Base-by-base conservation (phyloP, 2,329 filamentous ascomycete species). In the Paracoccidioides brasiliensis region DNA sequence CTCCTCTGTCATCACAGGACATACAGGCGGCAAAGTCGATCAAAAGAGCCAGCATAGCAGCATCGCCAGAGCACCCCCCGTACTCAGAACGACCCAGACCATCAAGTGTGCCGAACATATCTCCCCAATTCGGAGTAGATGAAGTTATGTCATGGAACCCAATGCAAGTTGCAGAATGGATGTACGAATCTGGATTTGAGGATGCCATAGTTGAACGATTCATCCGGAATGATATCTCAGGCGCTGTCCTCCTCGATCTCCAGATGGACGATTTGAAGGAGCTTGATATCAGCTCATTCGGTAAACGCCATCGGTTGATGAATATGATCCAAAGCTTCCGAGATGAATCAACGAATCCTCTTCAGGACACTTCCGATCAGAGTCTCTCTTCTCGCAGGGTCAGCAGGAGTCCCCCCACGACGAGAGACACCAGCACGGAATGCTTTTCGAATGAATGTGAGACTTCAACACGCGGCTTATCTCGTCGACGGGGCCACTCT, bases 171-270 rank as follows among this genome's bases (percentile, higher is more conserved):
- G 66, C 65, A 55, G 83, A 87, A 65, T 93, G 88, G 81, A 93
- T 96, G 89, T 80, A 84, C 65, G 82, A 88, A 68, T 81, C 84
- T 46, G 89, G 88, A 62, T 83, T 95, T 67, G 90, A 95, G 67
- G 74, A 82, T 53, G 74, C 78, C 5, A 78, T 91, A 52, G 84
- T 93, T 9, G 84, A 94, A 64, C 88, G 86, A 63, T 96, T 98
- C 65, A 79, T 90, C 59, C 81, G 86, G 64, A 94, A 98, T 69
- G 91, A 98, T 67, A 96, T 98, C 69, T 89, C 85, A 32, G 91
- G 91, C 12, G 79, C 83, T 4, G 88, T 97, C 55, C 75, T 97
- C 22, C 83, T 95, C 53, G 90, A 91, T n/a, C 75, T 98, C 45
- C 90, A 95, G 66, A 90, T 91, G 62, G 89, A 95, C 60, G 90